Base-by-base conservation (phyloP, 129 eudicot species). In the Pittosporum tobira region DNA sequence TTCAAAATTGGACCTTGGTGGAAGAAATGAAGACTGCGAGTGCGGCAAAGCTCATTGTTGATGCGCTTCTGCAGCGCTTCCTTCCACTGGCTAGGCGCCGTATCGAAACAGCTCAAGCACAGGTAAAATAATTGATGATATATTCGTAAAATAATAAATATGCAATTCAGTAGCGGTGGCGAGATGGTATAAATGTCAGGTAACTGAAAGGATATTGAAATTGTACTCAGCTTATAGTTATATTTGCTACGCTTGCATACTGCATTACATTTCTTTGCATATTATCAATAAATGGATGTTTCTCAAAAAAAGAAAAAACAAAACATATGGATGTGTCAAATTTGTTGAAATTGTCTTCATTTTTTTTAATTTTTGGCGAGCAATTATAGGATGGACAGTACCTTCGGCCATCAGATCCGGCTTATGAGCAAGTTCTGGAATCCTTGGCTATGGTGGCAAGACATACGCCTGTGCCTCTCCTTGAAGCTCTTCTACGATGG, bases 31-130 rank as follows among this genome's bases (percentile, higher is more conserved):
- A 91, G 84, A 86, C 96, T 20, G 99, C 96, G 45, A 81, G 96
- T 70, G 99, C n/a, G n/a, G n/a, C 99, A 16, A 91, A 91, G 80
- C 77, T 91, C 59, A 87, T 91, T 65, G 99, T 91, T 20, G 99
- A 91, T 71, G 96, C 99, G 13, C 63, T 91, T 70, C 64, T 91
- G 73, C 99, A 86, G 69, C 81, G 99, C 52, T 91, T 91, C 64
- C 96, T 91, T 74, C 99, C 99, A 16, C 94, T 91, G 46, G 99
- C 99, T 1, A 70, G 99, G 63, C 96, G 99, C 47, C 88, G 99
- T n/a, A 91, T 91, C 23, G 99, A 91, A 72, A 91, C 99, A 18
- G 96, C 99, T 63, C 99, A 91, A 78, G 99, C 95, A 24, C 99
- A 91, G 76, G 99, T 87, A n/a, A n/a, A n/a, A n/a, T n/a, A n/a